Conservation (phyloP, 306 rosid genomes). For the Citrullus amarus region DNA sequence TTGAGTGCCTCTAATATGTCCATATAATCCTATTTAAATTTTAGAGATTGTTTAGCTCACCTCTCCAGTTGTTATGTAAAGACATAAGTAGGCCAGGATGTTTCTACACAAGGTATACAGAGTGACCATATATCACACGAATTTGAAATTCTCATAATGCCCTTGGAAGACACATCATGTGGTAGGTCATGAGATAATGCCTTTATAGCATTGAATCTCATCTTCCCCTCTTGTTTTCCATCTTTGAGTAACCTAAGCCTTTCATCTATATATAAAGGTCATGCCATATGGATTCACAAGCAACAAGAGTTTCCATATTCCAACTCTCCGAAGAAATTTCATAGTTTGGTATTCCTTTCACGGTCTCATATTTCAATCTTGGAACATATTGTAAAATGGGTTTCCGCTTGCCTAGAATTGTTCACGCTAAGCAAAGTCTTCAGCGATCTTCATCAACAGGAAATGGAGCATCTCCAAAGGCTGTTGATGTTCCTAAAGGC, state of each 20-base stretch:
- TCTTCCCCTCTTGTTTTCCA: not conserved
- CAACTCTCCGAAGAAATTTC: not conserved
- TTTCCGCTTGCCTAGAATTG: not conserved
- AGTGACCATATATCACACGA: not conserved
- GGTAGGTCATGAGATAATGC: not conserved
- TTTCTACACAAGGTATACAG: not conserved
- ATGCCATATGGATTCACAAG: not conserved
- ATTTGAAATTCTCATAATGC: not conserved
- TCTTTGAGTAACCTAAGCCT: not conserved
- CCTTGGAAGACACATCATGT: constrained; percentile 7
- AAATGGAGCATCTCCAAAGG: not conserved
- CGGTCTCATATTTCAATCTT: not conserved
- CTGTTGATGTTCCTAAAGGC: constrained; percentile 16
- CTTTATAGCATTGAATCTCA: not conserved
- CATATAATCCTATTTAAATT: not conserved
- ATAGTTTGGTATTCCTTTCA: not conserved
- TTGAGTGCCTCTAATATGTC: not conserved
- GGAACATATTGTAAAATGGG: not conserved
- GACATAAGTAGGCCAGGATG: not conserved
- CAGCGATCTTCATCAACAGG: not conserved
- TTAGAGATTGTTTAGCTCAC: not conserved
- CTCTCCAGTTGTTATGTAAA: not conserved
- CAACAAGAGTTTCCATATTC: not conserved
- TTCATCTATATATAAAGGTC: constrained; percentile 3
- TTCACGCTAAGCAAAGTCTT: not conserved